Evolutionary conservation across 2,329 filamentous ascomycete genomes (phyloP), one percentile per base, ranked within the genome.

Genomic region (Xylariaceae sp.): DNA sequence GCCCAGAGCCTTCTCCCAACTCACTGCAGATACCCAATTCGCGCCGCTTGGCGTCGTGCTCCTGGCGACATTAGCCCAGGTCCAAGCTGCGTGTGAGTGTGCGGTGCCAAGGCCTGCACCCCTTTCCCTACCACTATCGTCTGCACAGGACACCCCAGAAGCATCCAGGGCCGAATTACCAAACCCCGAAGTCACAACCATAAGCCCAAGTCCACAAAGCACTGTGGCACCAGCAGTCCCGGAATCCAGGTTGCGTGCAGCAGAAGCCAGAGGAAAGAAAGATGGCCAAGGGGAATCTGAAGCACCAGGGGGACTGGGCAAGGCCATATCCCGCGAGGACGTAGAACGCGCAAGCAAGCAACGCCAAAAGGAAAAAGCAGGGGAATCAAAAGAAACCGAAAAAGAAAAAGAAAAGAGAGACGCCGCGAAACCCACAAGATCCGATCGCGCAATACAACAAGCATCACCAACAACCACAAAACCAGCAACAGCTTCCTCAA

Each of bases 21-120:
- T 92, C 40, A 73, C 86, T 3, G 84, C 85, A 16, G 87, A 92
- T 68, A 81, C 79, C 32, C 88, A 90, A 64, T 88, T 88, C 68
- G 82, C 88, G 2, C 75, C 83, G 3, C 75, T 92, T 2, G 89
- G 88, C 3, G 73, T 90, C 18, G 76, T 88, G 58, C 76, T 92
- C 9, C 67, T 92, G 43, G 83, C 80, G 18, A 71, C 81, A 1
- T 71, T 92, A 54, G 84, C 85, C 3, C 80, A 81, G 57, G 70
- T 86, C 19, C 71, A 79, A 56, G 71, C 71, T 47, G 68, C 75
- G 1, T 68, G 82, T 47, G 68, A 77, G 9, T 61, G 71, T 7
- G 62, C 63, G 30, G 44, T 40, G n/a, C 54, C 57, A n/a, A n/a
- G n/a, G 32, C 32, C 45, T n/a, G 41, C 37, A 19, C 8, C 19